Evolutionary conservation across 495 filamentous ascomycete genomes (phyloP), one percentile per base, ranked within the genome.

Genomic region (Penicillium bovifimosum): DNA sequence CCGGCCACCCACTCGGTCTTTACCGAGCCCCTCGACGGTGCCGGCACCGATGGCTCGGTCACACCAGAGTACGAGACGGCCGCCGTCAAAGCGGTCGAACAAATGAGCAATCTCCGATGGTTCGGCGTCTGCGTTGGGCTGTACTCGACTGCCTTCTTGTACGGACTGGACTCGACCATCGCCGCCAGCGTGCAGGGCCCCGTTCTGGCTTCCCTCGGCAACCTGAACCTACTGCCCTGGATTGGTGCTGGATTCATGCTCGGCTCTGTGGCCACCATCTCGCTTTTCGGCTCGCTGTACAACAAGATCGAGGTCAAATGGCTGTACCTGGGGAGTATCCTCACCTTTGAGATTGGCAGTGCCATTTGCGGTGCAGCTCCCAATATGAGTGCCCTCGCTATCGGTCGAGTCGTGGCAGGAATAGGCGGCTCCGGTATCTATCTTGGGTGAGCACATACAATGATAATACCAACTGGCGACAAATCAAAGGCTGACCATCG

Each of bases 151-250:
- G 52, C 64, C 17, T 72, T 78, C 38, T 60, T 76, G 3, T 76
- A 75, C 43, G 74, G 71, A 27, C 65, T 79, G 13, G 76, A 80
- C 51, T 76, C 73, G 24, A 81, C 77, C 38, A 78, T 80, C 27
- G 74, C 76, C 2, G 80, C 80, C 24, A 74, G 76, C 48, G 66
- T 83, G 26, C 78, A 81, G 56, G 70, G 70, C 17, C 65, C 69
- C 5, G 72, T 81, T 6, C 58, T 80, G 42, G 69, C 65, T 29
- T 43, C 57, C 0, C 80, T 81, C 33, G 70, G 73, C 14, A 55
- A 72, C 17, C 64, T 79, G 27, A 66, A 73, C n/a, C 73, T 79
- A 46, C 64, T 83, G 4, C 58, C 74, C 35, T 83, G 80, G 80
- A 64, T 82, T 10, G 68, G 70, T 6, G 62, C 75, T 18, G 66